A percentile compares a stretch with the other conserved stretches of the same genome.
phyloP scores from a whole-genome alignment of 2,329 filamentous ascomycete species.

The Arthroderma sp. region DNA sequence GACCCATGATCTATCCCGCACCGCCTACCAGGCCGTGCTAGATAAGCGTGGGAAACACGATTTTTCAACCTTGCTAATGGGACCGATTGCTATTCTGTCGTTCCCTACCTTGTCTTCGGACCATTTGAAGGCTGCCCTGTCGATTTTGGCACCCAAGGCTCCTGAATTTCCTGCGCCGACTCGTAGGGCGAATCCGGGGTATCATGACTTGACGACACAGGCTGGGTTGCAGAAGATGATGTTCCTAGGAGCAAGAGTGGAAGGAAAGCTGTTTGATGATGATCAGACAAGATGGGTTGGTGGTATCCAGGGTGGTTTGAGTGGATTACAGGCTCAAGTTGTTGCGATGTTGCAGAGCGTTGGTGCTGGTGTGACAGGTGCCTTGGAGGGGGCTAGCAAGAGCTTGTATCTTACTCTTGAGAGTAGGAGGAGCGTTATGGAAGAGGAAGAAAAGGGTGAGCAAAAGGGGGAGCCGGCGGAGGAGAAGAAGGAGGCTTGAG shows the following conservation, averaged over 20 bases:
- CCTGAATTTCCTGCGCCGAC: conserved; percentile 66
- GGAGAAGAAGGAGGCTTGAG: conserved; percentile 14
- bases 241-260: conserved; percentile 72
- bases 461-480: conserved; percentile 50
- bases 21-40: conserved; percentile 39
- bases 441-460: conserved; percentile 46
- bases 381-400: conserved; percentile 68
- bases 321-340: conserved; percentile 68
- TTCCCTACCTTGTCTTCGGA: conserved; percentile 73
- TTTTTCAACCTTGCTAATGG: conserved; percentile 64
- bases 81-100: conserved; percentile 65
- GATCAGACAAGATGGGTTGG: conserved; percentile 59
- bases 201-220: conserved; percentile 68
- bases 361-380: conserved; percentile 60
- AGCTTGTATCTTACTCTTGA: conserved; percentile 82
- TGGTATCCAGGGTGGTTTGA: conserved; percentile 66
- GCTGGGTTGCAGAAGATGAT: conserved; percentile 74
- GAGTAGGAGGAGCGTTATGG: conserved; percentile 63
- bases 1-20: conserved; percentile 47
- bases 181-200: conserved; percentile 62
- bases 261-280: conserved; percentile 70
- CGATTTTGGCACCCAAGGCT: conserved; percentile 58
- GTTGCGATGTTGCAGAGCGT: conserved; percentile 68
- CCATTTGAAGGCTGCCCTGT: conserved; percentile 69
- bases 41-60: conserved; percentile 42